Conservation (phyloP, 2,329 filamentous ascomycete species). For the Fusarium humuli region DNA sequence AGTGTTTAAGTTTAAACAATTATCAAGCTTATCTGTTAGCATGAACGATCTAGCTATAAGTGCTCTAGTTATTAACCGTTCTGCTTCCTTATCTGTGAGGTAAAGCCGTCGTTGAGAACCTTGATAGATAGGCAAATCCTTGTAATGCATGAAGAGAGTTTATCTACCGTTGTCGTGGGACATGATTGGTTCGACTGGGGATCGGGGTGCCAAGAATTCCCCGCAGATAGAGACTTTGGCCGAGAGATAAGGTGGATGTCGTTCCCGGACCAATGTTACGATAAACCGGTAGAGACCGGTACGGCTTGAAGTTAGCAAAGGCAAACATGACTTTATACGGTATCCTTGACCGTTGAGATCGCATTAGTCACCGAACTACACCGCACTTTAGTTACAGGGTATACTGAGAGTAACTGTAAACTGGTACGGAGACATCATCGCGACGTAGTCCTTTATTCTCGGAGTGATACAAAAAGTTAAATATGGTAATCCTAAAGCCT, state of each 20-base stretch:
- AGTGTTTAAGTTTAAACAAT: not conserved
- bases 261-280: not conserved
- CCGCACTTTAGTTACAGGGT: not conserved
- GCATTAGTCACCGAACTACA: not conserved
- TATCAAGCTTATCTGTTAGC: not conserved
- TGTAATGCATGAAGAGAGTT: not conserved
- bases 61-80: not conserved
- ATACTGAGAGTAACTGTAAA: not conserved
- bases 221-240: not conserved
- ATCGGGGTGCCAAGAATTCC: not conserved
- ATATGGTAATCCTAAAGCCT: fast-evolving
- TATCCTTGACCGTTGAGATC: not conserved
- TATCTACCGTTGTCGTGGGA: not conserved
- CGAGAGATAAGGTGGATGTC: not conserved
- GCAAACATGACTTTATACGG: not conserved
- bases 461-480: not conserved
- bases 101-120: not conserved
- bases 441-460: not conserved
- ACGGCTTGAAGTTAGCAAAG: not conserved
- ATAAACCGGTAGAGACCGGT: not conserved
- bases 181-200: not conserved
- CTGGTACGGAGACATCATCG: not conserved
- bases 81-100: not conserved
- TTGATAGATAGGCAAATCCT: not conserved
- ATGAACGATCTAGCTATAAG: not conserved